Conservation (phyloP, 352 stramenopile genomes). For the Peronosclerospora sorghi region DNA sequence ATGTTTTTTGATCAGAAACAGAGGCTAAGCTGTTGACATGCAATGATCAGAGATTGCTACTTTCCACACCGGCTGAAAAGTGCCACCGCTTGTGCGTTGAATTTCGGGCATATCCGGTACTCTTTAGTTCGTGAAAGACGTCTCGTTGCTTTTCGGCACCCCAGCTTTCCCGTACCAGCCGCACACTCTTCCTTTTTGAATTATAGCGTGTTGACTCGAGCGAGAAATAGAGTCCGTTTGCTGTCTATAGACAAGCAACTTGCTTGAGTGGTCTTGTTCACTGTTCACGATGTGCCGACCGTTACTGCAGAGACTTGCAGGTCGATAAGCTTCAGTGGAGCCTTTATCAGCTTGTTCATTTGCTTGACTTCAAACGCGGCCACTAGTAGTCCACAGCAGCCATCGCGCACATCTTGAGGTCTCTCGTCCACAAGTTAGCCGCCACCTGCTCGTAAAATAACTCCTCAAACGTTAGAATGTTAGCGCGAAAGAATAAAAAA, state of each 20-base stretch:
- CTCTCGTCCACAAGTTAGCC: constrained; percentile 20
- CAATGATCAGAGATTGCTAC: no score
- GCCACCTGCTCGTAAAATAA: constrained; percentile 49
- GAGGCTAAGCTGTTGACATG: no score
- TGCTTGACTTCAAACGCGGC: constrained; percentile 30
- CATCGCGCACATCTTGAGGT: constrained; percentile 21
- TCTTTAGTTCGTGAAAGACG: no score
- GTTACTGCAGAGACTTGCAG: constrained; percentile 36
- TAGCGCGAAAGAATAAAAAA: constrained; percentile 50
- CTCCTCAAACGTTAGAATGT: constrained; percentile 58
- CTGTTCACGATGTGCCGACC: constrained; percentile 19
- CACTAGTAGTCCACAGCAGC: constrained; percentile 34
- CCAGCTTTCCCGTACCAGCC: no score
- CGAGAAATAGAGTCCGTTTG: constrained; percentile 8
- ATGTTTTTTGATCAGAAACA: no score
- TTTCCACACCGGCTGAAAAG: constrained; percentile 2
- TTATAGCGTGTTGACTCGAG: constrained; percentile 17
- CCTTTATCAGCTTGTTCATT: constrained; percentile 26
- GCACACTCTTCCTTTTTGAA: constrained; percentile 7
- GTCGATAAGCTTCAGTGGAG: constrained; percentile 30
- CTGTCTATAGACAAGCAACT: constrained; percentile 1
- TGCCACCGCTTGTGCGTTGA: constrained; percentile 4
- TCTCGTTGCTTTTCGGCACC: no score
- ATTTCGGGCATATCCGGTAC: constrained; percentile 22
- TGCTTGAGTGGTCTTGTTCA: background rate